Conservation (phyloP, 495 filamentous ascomycete genomes). For the Neurospora sp. region DNA sequence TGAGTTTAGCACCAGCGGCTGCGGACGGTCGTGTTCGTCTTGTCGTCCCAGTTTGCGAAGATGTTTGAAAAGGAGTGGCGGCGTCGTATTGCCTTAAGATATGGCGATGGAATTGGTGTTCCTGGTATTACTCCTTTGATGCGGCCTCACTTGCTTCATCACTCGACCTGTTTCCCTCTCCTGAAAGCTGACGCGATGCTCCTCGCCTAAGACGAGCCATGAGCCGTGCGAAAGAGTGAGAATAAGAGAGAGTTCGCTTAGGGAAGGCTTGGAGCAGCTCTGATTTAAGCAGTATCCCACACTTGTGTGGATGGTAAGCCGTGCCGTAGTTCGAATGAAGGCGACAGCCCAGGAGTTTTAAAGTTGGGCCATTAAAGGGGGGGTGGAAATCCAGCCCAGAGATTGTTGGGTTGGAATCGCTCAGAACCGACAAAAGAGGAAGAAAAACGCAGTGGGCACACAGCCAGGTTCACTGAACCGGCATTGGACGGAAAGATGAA, state of each 20-base stretch:
- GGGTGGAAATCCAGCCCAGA: neutral
- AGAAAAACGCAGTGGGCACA: neutral
- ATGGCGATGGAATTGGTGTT: neutral
- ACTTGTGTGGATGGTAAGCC: no score
- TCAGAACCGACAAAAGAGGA: neutral
- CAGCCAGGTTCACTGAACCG: neutral
- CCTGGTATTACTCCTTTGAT: neutral
- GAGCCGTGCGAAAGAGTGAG: neutral
- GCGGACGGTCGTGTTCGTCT: neutral
- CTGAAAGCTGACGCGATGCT: no score
- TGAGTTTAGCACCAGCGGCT: slow-evolving; percentile 82
- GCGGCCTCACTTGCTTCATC: neutral
- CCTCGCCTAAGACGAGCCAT: neutral
- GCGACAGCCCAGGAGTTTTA: neutral
- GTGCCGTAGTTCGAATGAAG: neutral
- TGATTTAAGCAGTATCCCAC: neutral
- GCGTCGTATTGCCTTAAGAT: neutral
- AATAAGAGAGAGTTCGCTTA: neutral
- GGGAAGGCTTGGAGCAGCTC: neutral
- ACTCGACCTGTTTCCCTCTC: no score
- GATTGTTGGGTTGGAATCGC: neutral
- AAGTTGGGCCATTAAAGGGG: neutral
- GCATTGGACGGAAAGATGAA: neutral
- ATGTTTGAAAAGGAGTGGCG: neutral
- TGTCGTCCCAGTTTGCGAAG: neutral